Conservation (phyloP, 106 monocot species). For the Triglochin maritima region DNA sequence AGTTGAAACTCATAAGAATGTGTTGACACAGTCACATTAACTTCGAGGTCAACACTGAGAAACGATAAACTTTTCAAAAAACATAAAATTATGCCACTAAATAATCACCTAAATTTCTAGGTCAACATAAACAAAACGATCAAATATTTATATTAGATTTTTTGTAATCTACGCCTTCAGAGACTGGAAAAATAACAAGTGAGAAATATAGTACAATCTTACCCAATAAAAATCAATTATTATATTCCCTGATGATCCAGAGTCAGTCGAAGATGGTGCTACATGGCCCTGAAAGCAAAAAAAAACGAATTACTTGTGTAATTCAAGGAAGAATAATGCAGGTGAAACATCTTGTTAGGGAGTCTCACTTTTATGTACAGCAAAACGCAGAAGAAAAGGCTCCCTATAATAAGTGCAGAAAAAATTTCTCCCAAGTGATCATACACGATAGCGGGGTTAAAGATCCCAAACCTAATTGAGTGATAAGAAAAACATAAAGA, state of each 20-base stretch:
- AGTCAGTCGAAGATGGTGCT: constrained; percentile 89
- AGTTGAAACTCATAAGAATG: no score
- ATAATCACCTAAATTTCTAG: background rate
- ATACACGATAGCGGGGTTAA: constrained; percentile 80
- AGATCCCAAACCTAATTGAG: constrained; percentile 65
- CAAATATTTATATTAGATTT: no score
- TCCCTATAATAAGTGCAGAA: constrained; percentile 72
- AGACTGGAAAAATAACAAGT: background rate
- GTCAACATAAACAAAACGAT: no score
- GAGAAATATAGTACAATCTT: constrained; percentile 19
- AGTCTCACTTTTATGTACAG: constrained; percentile 74
- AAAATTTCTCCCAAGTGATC: constrained; percentile 95
- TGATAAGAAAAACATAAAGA: background rate
- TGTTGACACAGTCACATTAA: no score
- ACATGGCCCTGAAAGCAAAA: constrained; percentile 49
- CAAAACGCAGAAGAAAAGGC: constrained; percentile 83
- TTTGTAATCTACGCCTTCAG: background rate
- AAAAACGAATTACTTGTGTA: background rate
- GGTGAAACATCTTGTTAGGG: background rate
- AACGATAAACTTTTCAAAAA: no score
- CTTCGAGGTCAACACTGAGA: no score
- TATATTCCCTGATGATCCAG: constrained; percentile 86
- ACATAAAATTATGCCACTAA: background rate
- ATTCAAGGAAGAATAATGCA: background rate
- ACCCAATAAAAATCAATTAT: constrained; percentile 98